Conservation (phyloP, 371 early-diverging fungal species). For the Chytridiales sp. region DNA sequence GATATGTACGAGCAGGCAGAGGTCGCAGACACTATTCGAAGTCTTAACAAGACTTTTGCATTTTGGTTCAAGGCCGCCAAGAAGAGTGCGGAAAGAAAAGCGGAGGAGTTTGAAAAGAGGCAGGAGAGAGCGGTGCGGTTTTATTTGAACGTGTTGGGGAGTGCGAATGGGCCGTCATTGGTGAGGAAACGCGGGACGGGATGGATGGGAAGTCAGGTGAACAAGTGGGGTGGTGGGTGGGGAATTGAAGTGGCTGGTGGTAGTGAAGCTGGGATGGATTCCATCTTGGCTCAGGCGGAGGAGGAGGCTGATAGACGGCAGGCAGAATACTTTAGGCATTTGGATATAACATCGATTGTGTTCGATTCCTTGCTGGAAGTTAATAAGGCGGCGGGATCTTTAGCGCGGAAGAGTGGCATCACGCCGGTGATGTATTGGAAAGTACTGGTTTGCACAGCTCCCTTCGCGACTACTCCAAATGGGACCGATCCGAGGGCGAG, state of each 20-base stretch:
- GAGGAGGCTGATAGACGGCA: neutral
- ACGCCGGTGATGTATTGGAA: too few species aligned
- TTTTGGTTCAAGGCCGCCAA: slow-evolving; percentile 11
- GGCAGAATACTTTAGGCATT: neutral
- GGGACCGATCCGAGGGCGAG: too few species aligned
- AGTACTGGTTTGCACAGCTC: slow-evolving; percentile 19
- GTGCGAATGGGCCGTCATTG: neutral
- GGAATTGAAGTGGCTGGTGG: too few species aligned
- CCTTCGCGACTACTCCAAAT: neutral
- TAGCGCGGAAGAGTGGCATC: too few species aligned
- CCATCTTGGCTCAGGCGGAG: neutral
- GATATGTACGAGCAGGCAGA: neutral
- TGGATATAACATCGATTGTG: neutral
- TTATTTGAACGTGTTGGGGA: slow-evolving; percentile 16
- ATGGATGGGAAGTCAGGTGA: neutral
- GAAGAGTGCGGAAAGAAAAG: slow-evolving; percentile 3
- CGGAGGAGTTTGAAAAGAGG: slow-evolving; percentile 1
- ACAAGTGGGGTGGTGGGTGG: neutral
- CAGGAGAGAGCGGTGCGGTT: slow-evolving; percentile 25
- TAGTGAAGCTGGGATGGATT: neutral
- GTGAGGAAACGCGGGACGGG: neutral
- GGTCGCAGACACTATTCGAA: neutral
- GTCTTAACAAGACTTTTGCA: slow-evolving; percentile 3
- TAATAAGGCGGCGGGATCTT: neutral
- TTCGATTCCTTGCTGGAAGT: neutral